Evolutionary conservation across 306 rosid genomes (phyloP), one percentile per base, ranked within the genome.

Genomic region (Corylus heterophylla): DNA sequence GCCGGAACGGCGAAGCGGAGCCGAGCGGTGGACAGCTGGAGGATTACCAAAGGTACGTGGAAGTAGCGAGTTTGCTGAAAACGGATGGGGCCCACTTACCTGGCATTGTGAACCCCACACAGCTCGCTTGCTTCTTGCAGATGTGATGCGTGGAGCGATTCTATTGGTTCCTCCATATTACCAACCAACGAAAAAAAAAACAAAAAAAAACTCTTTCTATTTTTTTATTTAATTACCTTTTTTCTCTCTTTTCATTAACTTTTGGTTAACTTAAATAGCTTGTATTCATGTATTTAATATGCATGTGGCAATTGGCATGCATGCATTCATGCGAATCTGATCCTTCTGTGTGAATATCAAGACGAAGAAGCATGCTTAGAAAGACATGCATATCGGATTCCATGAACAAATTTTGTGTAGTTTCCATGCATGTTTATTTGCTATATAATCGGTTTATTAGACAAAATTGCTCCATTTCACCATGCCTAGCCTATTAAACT

Each of bases 51-150:
- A 85, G 90, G 83, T 95, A 95, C 87, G 89, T 83, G 67, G 95
- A 87, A 50, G 90, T 95, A 5, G 89, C 90, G 55, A 81, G 82
- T 76, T 71, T 95, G 88, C 45, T 95, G 20, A 89, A 81, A 55
- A 54, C 67, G 27, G 81, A 81, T 45, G 96, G 97, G 89, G 79
- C 89, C 89, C 94, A 89, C 67, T 59, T 95, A 1, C 80, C 87
- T 4, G 97, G 96, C 80, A 84, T 95, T 18, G 90, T 95, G 78
- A 92, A 95, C 83, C 98, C 98, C 73, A 82, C 92, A 73, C 94
- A 91, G 75, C 91, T 95, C 54, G 90, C 88, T 79, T 89, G 88
- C 72, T 84, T 87, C 74, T 81, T 95, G 71, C 91, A 89, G 83
- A 79, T 88, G 89, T 91, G 87, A 94, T 86, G 73, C 87, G 88